Evolutionary conservation across 1,284 basidiomycete genomes (phyloP), one percentile per base, ranked within the genome.

Genomic region (Ceratobasidium sp.): DNA sequence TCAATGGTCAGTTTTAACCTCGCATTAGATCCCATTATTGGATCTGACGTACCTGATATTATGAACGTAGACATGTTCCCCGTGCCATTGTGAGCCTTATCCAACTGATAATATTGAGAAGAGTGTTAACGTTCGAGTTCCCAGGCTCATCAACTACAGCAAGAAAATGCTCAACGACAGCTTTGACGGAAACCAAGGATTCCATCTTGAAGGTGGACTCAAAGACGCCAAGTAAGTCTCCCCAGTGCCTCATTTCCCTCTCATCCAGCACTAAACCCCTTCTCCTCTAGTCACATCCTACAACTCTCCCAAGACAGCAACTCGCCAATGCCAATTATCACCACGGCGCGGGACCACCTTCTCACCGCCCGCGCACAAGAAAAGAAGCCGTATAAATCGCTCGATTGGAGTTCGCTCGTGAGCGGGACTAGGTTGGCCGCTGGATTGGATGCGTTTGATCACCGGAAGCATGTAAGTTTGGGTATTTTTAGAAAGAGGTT

Each of bases 191-290:
- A 87, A 89, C 10, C 88, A 88, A 55, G 96, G 95, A n/a, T 97
- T 97, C 84, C 88, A 92, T n/a, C 90, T 97, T 75, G 92, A 93
- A 53, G 94, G 95, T 20, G 96, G 95, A n/a, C 91, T 97, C 82
- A 95, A 95, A 82, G 95, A 97, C 83, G 90, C 91, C 0, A 84
- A 88, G 86, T 90, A 81, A 46, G 88, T 46, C 4, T 86, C 26
- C 10, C 46, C 42, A 33, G 33, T 33, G 33, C 56, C 33, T 9
- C 46, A 42, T 33, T 55, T 33, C n/a, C 39, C 12, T 58, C 33
- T 39, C 9, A 7, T 33, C n/a, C 46, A 44, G 42, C 51, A 4
- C 63, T 56, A 72, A 39, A 10, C 42, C 28, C 23, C 40, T 39
- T 33, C 10, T 12, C 44, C 40, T 79, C 72, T 78, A 91, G 90